A percentile compares a stretch with the other conserved stretches of the same genome.
Evolutionary conservation across 768 basidiomycete species (phyloP).

Genomic region (Punctularia strigosozonata): DNA sequence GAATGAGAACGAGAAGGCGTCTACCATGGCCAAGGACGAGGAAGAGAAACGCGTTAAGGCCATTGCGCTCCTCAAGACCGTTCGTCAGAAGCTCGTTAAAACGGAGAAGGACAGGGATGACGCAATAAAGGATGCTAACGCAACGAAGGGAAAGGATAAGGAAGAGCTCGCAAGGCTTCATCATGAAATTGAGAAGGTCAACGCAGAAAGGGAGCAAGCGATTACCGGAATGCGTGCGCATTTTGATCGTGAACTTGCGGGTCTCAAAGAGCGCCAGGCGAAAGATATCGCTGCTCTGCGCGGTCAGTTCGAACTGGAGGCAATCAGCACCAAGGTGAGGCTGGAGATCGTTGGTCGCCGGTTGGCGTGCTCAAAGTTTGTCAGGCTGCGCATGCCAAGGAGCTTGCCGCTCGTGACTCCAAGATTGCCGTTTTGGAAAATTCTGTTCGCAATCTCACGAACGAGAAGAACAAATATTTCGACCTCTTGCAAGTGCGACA

Average conservation of each 20-base stretch:
- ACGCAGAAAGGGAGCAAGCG: slow-evolving; percentile 52
- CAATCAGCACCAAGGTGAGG: slow-evolving; percentile 62
- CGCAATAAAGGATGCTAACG: slow-evolving; percentile 40
- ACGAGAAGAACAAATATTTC: slow-evolving; percentile 74
- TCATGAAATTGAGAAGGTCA: slow-evolving; percentile 50
- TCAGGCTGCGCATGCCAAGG: slow-evolving; percentile 61
- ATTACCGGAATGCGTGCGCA: slow-evolving; percentile 47
- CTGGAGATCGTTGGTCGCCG: background rate
- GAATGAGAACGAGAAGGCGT: slow-evolving; percentile 49
- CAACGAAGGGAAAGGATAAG: slow-evolving; percentile 40
- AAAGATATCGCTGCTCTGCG: slow-evolving; percentile 55
- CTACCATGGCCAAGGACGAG: slow-evolving; percentile 71
- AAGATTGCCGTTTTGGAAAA: slow-evolving; percentile 62
- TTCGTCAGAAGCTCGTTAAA: slow-evolving; percentile 94
- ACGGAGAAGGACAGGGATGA: slow-evolving; percentile 92
- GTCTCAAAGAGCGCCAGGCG: slow-evolving; percentile 55
- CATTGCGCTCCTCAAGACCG: slow-evolving; percentile 83
- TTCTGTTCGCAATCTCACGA: slow-evolving; percentile 53
- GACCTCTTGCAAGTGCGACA: slow-evolving; percentile 81
- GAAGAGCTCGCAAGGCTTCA: slow-evolving; percentile 41
- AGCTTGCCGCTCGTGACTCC: slow-evolving; percentile 43
- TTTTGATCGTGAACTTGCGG: slow-evolving; percentile 60
- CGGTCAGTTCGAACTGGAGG: slow-evolving; percentile 70
- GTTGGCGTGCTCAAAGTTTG: slow-evolving; percentile 5
- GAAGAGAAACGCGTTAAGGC: slow-evolving; percentile 97